A percentile compares a stretch with the other conserved stretches of the same genome.
Evolutionary conservation across 768 basidiomycete genomes (phyloP).

Genomic region (Leccinum pellstonianum): DNA sequence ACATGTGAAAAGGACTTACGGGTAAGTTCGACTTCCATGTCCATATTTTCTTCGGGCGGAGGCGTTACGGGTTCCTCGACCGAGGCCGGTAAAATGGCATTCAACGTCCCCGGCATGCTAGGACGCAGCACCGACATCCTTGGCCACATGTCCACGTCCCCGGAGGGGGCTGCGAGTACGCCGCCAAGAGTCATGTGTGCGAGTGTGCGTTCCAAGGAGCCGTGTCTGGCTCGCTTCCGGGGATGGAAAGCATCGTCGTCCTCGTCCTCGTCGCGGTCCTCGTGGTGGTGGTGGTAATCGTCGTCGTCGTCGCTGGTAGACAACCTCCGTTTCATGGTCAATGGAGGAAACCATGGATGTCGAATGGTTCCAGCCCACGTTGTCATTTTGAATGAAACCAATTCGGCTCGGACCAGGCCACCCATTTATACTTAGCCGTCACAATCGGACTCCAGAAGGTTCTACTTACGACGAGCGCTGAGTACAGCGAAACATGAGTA

Average conservation of each 20-base stretch:
- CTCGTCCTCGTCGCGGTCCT: slow-evolving; percentile 9
- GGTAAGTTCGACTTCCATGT: slow-evolving; percentile 70
- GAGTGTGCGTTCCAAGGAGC: slow-evolving; percentile 54
- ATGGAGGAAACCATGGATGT: slow-evolving; percentile 46
- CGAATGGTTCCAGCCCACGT: slow-evolving; percentile 36
- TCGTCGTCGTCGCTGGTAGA: slow-evolving; percentile 20
- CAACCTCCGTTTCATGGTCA: slow-evolving; percentile 42
- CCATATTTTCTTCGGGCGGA: slow-evolving; percentile 41
- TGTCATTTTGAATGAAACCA: slow-evolving; percentile 17
- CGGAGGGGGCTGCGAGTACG: slow-evolving; percentile 4
- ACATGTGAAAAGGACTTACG: slow-evolving; percentile 38
- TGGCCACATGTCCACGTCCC: slow-evolving; percentile 22
- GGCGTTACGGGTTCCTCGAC: slow-evolving; percentile 42
- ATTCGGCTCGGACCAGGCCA: neutral
- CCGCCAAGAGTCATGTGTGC: slow-evolving; percentile 45
- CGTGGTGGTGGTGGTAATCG: neutral
- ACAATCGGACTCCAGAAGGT: slow-evolving; percentile 10
- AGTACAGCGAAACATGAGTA: neutral
- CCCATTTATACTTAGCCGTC: neutral
- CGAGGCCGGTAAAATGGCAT: slow-evolving; percentile 33
- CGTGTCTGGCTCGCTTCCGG: slow-evolving; percentile 49
- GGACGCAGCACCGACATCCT: slow-evolving; percentile 8
- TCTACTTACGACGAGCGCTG: neutral
- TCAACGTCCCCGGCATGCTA: slow-evolving; percentile 4
- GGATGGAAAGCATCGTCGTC: slow-evolving; percentile 7